Conservation (phyloP, 2,329 filamentous ascomycete species). For the Hypoxylon sp. region DNA sequence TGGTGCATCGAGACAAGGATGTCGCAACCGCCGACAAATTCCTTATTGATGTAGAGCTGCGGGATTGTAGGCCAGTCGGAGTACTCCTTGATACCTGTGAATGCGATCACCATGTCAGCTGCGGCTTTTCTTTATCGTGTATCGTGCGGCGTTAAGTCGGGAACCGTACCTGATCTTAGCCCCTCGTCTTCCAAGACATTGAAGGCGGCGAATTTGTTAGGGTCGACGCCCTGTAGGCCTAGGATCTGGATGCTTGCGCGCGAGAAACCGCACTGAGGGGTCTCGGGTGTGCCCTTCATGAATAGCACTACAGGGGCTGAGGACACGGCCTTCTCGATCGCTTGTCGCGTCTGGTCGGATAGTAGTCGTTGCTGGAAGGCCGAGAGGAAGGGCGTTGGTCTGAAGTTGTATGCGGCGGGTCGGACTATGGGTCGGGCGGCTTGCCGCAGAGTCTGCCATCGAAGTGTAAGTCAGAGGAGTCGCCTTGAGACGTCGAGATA, state of each 20-base stretch:
- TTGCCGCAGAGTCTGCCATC: slow-evolving; percentile 61
- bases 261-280: slow-evolving; percentile 96
- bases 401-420: slow-evolving; percentile 36
- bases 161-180: slow-evolving; percentile 78
- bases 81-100: slow-evolving; percentile 94
- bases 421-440: slow-evolving; percentile 57
- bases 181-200: slow-evolving; percentile 96
- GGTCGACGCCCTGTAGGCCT: slow-evolving; percentile 94
- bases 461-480: slow-evolving; percentile 18
- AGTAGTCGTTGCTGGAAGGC: slow-evolving; percentile 74
- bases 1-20: slow-evolving; percentile 98
- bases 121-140: background rate
- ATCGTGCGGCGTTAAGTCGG: background rate
- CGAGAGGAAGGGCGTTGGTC: slow-evolving; percentile 53
- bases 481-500: background rate
- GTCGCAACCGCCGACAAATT: slow-evolving; percentile 98
- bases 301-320: slow-evolving; percentile 96
- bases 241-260: slow-evolving; percentile 95
- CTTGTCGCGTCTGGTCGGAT: slow-evolving; percentile 82
- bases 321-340: slow-evolving; percentile 90
- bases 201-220: slow-evolving; percentile 96
- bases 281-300: slow-evolving; percentile 99
- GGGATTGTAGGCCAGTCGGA: slow-evolving; percentile 99
- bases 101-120: slow-evolving; percentile 20
- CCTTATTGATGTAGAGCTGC: slow-evolving; percentile 94